These are phyloP conservation scores for Exophiala mesophila DNA, from an alignment of 2,329 filamentous ascomycete genomes.

Conservation along the genomic window DNA sequence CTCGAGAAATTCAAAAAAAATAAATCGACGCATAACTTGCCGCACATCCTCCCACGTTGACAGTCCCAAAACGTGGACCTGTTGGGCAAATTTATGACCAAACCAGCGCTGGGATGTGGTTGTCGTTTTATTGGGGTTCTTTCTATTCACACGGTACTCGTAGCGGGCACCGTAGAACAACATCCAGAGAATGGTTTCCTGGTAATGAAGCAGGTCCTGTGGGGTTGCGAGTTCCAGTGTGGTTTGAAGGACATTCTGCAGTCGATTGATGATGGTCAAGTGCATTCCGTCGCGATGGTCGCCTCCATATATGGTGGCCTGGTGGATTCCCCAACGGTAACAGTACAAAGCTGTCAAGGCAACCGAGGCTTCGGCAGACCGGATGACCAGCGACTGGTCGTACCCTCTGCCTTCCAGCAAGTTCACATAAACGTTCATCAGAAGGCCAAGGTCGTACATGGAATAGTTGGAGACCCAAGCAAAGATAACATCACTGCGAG, in stretches of 20 bases:
- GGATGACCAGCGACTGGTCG: neutral
- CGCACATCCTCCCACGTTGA: constrained; percentile 6
- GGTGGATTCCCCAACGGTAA: constrained; percentile 7
- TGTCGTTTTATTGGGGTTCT: neutral
- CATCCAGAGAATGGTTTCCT: constrained; percentile 8
- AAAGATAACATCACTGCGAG: constrained; percentile 8
- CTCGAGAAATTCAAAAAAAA: constrained; percentile 14
- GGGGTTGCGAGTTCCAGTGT: neutral
- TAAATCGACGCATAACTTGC: constrained; percentile 2
- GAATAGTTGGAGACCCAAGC: constrained; percentile 7
- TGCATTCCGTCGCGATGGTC: constrained; percentile 12
- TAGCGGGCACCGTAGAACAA: constrained; percentile 13
- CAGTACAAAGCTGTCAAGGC: constrained; percentile 10
- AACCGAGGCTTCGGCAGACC: constrained; percentile 6
- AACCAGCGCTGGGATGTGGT: constrained; percentile 3
- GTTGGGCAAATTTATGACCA: constrained; percentile 4
- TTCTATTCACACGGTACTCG: constrained; percentile 7
- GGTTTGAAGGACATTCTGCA: constrained; percentile 5
- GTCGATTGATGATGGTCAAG: constrained; percentile 7
- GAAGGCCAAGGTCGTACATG: constrained; percentile 8
- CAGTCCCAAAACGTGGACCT: constrained; percentile 3
- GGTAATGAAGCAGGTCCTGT: constrained; percentile 1
- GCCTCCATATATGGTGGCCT: constrained; percentile 11
- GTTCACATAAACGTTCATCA: constrained; percentile 10
- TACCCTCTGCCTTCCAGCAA: constrained; percentile 4